Base-by-base conservation (phyloP, 2,329 filamentous ascomycete genomes). In the Talaromyces sp. region DNA sequence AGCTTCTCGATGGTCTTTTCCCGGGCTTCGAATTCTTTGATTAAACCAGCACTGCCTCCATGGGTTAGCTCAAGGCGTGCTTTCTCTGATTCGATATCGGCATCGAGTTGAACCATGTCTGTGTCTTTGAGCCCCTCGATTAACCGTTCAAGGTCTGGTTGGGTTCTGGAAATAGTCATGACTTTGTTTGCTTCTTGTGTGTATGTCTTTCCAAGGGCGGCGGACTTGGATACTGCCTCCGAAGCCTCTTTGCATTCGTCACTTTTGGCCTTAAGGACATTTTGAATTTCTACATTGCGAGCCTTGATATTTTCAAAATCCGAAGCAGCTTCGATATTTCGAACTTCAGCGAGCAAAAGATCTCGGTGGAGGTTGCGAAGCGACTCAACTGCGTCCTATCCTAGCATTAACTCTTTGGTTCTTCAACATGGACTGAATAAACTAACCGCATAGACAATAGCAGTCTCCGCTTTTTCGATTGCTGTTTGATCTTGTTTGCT, bases 41-140 rank as follows among this genome's bases (percentile, higher is more conserved):
- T 83, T 25, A 92, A 85, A 60, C 86, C 84, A 3, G 87, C 88
- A 67, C 93, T 91, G 42, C 89, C 89, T 44, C 87, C 88, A 62
- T 92, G 88, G 59, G 95, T 89, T 65, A 95, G 84, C 62, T 92
- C 89, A 2, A 98, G 84, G 63, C 89, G 88, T 27, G 89, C 87
- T 64, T 85, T 82, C 71, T 92, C 88, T 0, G 88, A 87, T 25
- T 86, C 82, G 56, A 97, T 90, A 63, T 96, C 88, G 10, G 84
- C 81, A 30, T 90, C 84, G 7, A 97, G 79, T 2, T 88, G 83
- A 55, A 90, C 87, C 0, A 84, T 69, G 1, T 81, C 83, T 70
- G 84, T 84, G 3, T 77, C 79, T 0, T 79, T 75, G 13, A 86
- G 71, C 2, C 25, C 17, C 1, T 71, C 72, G 56, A 85, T 76